Base-by-base conservation (phyloP, 306 rosid genomes). In the Corylus avellana region DNA sequence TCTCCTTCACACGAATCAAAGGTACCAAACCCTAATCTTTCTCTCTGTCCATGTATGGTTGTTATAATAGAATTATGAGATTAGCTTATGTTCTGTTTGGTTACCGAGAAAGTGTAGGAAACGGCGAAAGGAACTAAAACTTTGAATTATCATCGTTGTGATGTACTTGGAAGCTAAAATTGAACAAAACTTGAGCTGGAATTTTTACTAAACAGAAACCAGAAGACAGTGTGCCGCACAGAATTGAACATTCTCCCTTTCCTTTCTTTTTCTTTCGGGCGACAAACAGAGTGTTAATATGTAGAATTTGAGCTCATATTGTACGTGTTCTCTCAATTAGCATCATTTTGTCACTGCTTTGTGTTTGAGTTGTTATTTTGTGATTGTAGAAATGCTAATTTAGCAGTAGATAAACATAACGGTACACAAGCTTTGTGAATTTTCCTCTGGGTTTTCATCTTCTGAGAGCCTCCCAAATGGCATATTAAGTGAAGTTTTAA, bases 1-100 rank as follows among this genome's bases (percentile, higher is more conserved):
- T 49, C 22, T 53, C 35, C 42, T 18, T 12, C 44, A 7, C 4
- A 53, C 69, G 13, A 73, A 64, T 72, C 32, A 7, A 76, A 84
- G 87, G 87, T 75, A 48, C 62, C 46, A 18, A 73, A 27, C 55
- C 55, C 79, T 14, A 76, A n/a, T 80, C 72, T 55, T 42, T 78
- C 72, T 11, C 7, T 67, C 7, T 8, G 13, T 18, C 50, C 39
- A 6, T 1, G 22, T 12, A 4, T 61, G 5, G 17, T 1, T 29
- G 18, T 62, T 62, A 12, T 27, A 29, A 29, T 62, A 6, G 27
- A 39, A 13, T 3, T 16, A 32, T 50, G 62, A 50, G 73, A 49
- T 32, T 72, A 66, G 50, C 48, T 39, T 16, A 39, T 66, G 11
- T 32, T 51, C 67, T 39, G 74, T 79, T 53, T 53, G 74, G 67